Evolutionary conservation across 2,329 filamentous ascomycete genomes (phyloP).

Genomic region (Talaromyces sp.): DNA sequence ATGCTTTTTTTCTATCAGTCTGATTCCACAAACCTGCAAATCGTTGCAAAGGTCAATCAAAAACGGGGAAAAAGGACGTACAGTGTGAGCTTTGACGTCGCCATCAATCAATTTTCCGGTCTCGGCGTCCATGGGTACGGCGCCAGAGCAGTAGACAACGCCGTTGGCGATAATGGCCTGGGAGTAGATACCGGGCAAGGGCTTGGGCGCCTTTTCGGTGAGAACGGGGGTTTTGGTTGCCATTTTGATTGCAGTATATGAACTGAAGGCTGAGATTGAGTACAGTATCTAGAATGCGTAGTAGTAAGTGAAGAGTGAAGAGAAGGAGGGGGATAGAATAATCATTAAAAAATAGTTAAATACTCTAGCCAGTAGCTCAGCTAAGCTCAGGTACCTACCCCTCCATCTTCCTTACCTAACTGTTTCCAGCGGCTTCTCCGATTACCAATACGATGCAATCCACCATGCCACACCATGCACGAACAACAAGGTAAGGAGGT

Average conservation of each 20-base stretch:
- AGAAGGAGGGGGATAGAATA: neutral
- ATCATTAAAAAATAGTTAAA: neutral
- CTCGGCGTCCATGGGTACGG: conserved; percentile 56
- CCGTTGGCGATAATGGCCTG: conserved; percentile 62
- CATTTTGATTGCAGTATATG: conserved; percentile 25
- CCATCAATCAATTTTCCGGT: conserved; percentile 56
- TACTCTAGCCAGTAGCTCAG: neutral
- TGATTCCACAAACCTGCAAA: neutral
- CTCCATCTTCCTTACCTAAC: neutral
- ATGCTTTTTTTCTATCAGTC: conserved; percentile 31
- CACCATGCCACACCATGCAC: neutral
- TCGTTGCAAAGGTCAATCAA: neutral
- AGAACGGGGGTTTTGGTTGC: conserved; percentile 40
- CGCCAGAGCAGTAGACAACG: conserved; percentile 69
- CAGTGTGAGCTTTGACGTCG: conserved; percentile 54
- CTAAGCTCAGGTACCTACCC: neutral
- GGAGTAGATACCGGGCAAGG: conserved; percentile 54
- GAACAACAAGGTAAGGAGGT: neutral
- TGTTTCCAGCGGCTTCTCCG: neutral
- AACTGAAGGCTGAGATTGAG: neutral
- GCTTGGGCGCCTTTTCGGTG: conserved; percentile 50
- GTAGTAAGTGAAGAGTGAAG: neutral
- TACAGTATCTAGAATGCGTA: neutral
- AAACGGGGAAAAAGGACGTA: conserved; percentile 28
- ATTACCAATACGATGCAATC: neutral